Evolutionary conservation across 192 early-diverging fungal species (phyloP).

Genomic region (Coemansia sp.): DNA sequence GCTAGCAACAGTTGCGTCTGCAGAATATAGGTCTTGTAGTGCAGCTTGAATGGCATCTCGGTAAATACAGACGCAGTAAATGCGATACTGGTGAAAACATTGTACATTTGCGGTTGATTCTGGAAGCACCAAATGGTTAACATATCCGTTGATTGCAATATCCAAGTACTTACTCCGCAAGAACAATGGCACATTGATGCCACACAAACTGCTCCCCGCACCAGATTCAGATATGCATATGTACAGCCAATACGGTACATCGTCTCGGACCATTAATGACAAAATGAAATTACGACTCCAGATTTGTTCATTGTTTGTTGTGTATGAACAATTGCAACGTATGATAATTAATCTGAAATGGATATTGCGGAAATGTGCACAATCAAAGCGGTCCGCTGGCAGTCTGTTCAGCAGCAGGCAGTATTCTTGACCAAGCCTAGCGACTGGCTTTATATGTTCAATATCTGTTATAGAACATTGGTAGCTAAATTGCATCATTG

Average conservation of each 20-base stretch:
- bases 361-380: background rate
- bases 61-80: background rate
- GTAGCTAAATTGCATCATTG: background rate
- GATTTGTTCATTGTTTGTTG: background rate
- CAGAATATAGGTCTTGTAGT: too few species aligned
- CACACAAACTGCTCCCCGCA: conserved; percentile 1
- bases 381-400: conserved; percentile 6
- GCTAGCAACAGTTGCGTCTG: too few species aligned
- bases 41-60: background rate
- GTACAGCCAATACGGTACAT: background rate
- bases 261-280: background rate
- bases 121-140: background rate
- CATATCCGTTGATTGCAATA: conserved; percentile 7
- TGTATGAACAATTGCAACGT: background rate
- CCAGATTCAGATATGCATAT: background rate
- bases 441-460: background rate
- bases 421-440: background rate
- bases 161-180: background rate
- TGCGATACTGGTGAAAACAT: background rate
- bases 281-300: background rate
- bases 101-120: background rate
- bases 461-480: too few species aligned
- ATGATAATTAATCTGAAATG: conserved; percentile 10
- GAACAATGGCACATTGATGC: background rate
- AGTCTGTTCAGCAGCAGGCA: background rate